Base-by-base conservation (phyloP, 257 asterid species). In the Lavandula angustifolia region DNA sequence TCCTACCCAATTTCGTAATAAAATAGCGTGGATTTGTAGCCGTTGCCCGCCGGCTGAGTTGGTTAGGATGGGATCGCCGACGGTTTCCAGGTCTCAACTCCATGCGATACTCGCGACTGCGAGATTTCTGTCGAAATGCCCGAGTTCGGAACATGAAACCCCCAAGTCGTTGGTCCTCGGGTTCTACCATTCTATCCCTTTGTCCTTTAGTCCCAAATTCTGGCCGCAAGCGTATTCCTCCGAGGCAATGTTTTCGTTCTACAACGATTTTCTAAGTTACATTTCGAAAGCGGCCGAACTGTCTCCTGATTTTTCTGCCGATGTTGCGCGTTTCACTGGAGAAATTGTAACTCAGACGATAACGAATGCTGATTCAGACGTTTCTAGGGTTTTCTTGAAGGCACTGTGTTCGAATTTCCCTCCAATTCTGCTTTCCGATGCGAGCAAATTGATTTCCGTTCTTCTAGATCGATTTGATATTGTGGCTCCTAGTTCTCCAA, bases 1-100 rank as follows among this genome's bases (percentile, higher is more conserved):
- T 16, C 96, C 97, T 18, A 12, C 68, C 61, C 86, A 80, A 66
- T 94, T 86, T 70, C 56, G 74, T 1, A 87, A 84, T 6, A 90
- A 94, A 72, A 76, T 94, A 54, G 78, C 77, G 22, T 87, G 97
- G 97, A 84, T 94, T 69, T 94, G 96, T 80, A 80, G 84, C 76
- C 87, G 99, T 42, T 94, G 99, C 57, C 99, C 97, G 69, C 78
- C 91, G 73, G 76, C 87, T 37, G 94, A 92, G 80, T 67, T 73
- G 18, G 71, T 90, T 38, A 75, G 87, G 9, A 55, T 60, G 42
- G 95, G 92, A 87, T 86, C 96, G 78, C 89, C 95, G 16, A 79
- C 83, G 74, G 84, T 94, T 66, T 80, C 97, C 41, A 80, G 92
- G 85, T 81, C 95, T 40, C 99, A 90, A 78, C 92, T 94, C 68